Percentiles rank a stretch among this genome's conserved stretches.
Evolutionary conservation across 129 eudicot genomes (phyloP).

Genomic region (Pittosporum tobira): DNA sequence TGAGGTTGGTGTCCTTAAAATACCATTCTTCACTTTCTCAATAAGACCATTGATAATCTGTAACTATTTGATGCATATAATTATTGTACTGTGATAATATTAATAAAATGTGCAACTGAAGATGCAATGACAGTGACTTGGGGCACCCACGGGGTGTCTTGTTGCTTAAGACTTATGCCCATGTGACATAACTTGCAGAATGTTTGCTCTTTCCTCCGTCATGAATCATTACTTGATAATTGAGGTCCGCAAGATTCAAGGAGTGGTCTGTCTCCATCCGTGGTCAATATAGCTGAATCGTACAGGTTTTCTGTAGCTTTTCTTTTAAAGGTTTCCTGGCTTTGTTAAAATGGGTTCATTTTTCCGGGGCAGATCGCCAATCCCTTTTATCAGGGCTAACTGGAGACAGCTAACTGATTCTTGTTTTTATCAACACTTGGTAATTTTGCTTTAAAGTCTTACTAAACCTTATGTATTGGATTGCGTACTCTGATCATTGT

Average conservation of each 20-base stretch:
- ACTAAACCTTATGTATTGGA: not conserved
- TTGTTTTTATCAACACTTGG: not conserved
- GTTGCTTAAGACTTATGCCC: conserved; percentile 18
- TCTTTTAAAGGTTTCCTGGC: conserved; percentile 8
- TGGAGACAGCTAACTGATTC: conserved; percentile 4
- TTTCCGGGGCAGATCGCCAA: conserved; percentile 9
- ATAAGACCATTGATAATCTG: not conserved
- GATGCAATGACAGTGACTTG: conserved; percentile 13
- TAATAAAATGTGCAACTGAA: conserved; percentile 4
- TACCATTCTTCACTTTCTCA: not conserved
- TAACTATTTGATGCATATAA: not conserved
- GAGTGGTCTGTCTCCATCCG: conserved; percentile 18
- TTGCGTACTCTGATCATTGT: not conserved
- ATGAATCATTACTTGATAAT: conserved; percentile 30
- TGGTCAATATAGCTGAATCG: conserved; percentile 19
- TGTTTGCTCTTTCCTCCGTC: conserved; percentile 17
- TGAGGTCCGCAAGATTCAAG: conserved; percentile 32
- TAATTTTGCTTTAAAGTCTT: not conserved
- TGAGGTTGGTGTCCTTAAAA: conserved; percentile 63
- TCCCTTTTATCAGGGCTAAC: conserved; percentile 7
- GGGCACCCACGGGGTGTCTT: conserved; percentile 5
- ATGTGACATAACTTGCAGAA: conserved; percentile 34
- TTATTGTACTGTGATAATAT: conserved; percentile 2
- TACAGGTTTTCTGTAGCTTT: conserved; percentile 10
- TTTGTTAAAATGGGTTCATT: not conserved